These are phyloP conservation scores for Entonaema liquescens DNA, from an alignment of 495 filamentous ascomycete species.

Conservation along the genomic window DNA sequence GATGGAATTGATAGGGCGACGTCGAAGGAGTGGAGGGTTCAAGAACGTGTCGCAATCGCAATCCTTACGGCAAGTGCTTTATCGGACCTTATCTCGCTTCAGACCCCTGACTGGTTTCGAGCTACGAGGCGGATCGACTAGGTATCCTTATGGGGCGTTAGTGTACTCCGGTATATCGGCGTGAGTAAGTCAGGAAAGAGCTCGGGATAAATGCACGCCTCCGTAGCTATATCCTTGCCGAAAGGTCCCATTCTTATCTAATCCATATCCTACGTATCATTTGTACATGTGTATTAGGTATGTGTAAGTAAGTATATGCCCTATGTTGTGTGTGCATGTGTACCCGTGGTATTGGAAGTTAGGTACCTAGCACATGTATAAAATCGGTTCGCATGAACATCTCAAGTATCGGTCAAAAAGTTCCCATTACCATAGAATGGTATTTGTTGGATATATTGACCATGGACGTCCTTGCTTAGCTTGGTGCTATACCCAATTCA, in stretches of 20 bases:
- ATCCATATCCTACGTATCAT: not conserved
- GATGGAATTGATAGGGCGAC: slow-evolving; percentile 9
- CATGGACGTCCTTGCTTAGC: slow-evolving; percentile 1
- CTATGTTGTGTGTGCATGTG: no score
- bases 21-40: slow-evolving; percentile 6
- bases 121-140: slow-evolving; percentile 14
- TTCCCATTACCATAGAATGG: not conserved
- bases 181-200: not conserved
- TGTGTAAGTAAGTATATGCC: no score
- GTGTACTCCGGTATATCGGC: slow-evolving; percentile 27
- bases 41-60: slow-evolving; percentile 6
- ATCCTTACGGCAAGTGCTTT: slow-evolving; percentile 6
- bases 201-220: slow-evolving; percentile 1
- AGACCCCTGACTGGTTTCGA: slow-evolving; percentile 22
- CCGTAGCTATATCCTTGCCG: slow-evolving; percentile 2
- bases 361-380: not conserved
- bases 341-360: no score
- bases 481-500: slow-evolving; percentile 1
- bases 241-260: not conserved
- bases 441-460: not conserved
- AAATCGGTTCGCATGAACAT: not conserved
- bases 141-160: slow-evolving; percentile 22
- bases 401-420: not conserved
- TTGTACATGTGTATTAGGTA: no score
- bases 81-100: slow-evolving; percentile 28